Evolutionary conservation across 2,329 filamentous ascomycete genomes (phyloP).

Genomic region (Fusarium torreyae): DNA sequence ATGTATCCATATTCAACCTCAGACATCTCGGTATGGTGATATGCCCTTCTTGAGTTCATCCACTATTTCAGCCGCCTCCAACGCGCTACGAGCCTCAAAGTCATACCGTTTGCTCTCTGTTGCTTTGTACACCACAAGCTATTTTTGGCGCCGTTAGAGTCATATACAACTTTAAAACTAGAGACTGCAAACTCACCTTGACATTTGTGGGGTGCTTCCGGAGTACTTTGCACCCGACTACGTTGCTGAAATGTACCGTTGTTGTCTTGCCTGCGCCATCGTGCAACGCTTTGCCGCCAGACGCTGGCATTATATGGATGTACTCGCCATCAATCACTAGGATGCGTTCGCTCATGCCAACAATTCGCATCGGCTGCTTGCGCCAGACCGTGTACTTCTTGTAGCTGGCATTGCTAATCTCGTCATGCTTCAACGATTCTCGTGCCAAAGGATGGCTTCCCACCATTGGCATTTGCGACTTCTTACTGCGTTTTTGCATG

Average conservation of each 20-base stretch:
- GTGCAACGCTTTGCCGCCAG: conserved; percentile 75
- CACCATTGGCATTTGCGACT: conserved; percentile 63
- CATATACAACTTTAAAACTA: neutral
- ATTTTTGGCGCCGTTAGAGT: conserved; percentile 42
- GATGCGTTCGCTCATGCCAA: conserved; percentile 81
- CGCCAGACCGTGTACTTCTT: conserved; percentile 86
- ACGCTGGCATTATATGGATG: conserved; percentile 84
- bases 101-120: conserved; percentile 87
- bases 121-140: conserved; percentile 81
- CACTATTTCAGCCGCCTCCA: conserved; percentile 85
- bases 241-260: conserved; percentile 85
- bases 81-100: conserved; percentile 81
- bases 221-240: conserved; percentile 86
- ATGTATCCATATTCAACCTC: neutral
- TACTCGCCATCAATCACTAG: conserved; percentile 89
- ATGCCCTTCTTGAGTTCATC: conserved; percentile 83
- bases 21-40: conserved; percentile 72
- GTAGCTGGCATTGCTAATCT: conserved; percentile 72
- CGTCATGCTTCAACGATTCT: conserved; percentile 72
- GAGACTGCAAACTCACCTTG: conserved; percentile 67
- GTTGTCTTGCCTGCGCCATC: conserved; percentile 79
- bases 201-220: conserved; percentile 86
- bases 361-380: conserved; percentile 86
- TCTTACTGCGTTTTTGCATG: conserved; percentile 65
- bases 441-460: conserved; percentile 78